Evolutionary conservation across 768 basidiomycete species (phyloP), one percentile per base, ranked within the genome.

Genomic region (Serendipita vermifera): DNA sequence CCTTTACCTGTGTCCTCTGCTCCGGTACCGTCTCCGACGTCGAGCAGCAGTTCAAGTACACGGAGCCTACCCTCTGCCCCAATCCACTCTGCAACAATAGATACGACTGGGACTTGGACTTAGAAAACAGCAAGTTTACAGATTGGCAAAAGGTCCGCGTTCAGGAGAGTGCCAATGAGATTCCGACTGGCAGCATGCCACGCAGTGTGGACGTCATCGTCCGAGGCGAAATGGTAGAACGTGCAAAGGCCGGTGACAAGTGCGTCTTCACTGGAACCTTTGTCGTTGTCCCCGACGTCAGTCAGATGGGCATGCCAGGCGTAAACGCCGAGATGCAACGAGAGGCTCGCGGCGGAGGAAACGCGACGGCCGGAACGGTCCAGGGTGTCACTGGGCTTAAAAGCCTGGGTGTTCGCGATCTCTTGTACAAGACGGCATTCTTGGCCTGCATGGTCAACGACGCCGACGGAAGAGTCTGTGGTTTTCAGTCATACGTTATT

Each of bases 91-190:
- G 96, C 64, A 85, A 87, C 29, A 98, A 98, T 68, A 80, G 92
- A 29, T 70, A 72, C 15, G 85, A 80, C 31, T 99, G 93, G 93
- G 83, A 92, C 64, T 79, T 99, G 38, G 88, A 93, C 66, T 90
- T 98, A 57, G 94, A 98, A 67, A 83, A 84, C 55, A 93, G 89
- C 27, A 93, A 90, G 67, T 99, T 99, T 67, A 88, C 90, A 0
- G 96, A 99, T 67, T 98, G 96, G 96, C 96, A 99, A 69, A 97
- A 97, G 69, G 92, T 98, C 46, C 83, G 96, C 39, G 97, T 99
- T 40, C 96, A 99, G 65, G 96, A 99, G 72, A 98, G 97, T 64
- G 85, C 94, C 7, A 96, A 93, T 26, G 96, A 98, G 70, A 98
- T 99, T 57, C 96, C 96, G 1, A 98, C 94, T 0, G 96, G 96